These are phyloP conservation scores for Gloeopeniophorella convolvens DNA, from an alignment of 768 basidiomycete genomes.

Conservation along the genomic window DNA sequence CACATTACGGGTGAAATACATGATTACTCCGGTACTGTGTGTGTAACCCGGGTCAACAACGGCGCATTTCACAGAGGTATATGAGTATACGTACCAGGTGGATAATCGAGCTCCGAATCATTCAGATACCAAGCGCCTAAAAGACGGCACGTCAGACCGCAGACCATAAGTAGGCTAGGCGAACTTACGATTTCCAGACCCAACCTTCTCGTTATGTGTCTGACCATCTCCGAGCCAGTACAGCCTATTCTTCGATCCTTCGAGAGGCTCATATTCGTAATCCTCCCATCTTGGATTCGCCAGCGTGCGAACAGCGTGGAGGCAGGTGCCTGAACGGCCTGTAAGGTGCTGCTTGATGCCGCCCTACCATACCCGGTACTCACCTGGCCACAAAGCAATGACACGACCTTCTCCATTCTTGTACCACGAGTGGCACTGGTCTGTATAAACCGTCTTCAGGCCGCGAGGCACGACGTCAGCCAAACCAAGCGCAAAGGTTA, in stretches of 20 bases:
- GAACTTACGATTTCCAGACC: slow-evolving; percentile 16
- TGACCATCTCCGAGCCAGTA: slow-evolving; percentile 27
- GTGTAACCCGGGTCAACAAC: neutral
- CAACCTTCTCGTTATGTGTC: slow-evolving; percentile 22
- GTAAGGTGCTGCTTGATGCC: neutral
- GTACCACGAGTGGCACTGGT: slow-evolving; percentile 26
- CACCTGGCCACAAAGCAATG: slow-evolving; percentile 26
- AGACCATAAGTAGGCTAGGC: neutral
- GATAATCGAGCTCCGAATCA: slow-evolving; percentile 17
- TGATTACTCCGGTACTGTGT: neutral
- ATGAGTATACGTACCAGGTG: slow-evolving; percentile 20
- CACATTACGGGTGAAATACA: too few relatives aligned
- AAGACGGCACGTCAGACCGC: neutral
- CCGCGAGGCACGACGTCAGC: neutral
- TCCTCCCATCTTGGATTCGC: slow-evolving; percentile 28
- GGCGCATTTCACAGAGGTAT: too few relatives aligned
- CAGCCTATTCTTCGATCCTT: slow-evolving; percentile 20
- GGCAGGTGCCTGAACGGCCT: slow-evolving; percentile 7
- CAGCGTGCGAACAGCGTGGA: slow-evolving; percentile 13
- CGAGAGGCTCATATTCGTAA: slow-evolving; percentile 20
- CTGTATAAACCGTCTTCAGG: slow-evolving; percentile 22
- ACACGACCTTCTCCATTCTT: slow-evolving; percentile 26
- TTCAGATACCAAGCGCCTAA: slow-evolving; percentile 23
- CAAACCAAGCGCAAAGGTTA: neutral
- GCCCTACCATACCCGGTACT: neutral